A percentile compares a stretch with the other conserved stretches of the same genome.
Conservation (phyloP, 352 stramenopile genomes). For the Thraustochytrium sp. region DNA sequence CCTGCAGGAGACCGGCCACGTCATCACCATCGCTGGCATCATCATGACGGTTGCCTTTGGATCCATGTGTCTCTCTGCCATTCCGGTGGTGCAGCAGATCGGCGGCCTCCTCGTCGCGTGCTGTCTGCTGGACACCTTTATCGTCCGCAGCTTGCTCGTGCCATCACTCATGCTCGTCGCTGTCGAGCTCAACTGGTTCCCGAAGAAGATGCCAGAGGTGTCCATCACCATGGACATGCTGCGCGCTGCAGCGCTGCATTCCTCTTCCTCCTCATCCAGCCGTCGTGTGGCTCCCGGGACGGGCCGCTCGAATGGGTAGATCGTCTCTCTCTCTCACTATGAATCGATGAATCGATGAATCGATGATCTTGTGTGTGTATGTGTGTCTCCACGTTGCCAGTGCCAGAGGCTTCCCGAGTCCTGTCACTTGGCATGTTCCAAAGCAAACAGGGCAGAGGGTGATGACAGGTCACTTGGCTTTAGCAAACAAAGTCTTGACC, state of each 20-base stretch:
- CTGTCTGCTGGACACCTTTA: conserved; percentile 42
- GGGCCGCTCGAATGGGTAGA: no score
- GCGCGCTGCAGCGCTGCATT: not conserved
- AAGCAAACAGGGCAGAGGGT: no score
- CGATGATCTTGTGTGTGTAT: no score
- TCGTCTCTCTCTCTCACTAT: no score
- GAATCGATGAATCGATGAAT: no score
- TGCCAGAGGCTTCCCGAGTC: no score
- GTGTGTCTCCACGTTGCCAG: no score
- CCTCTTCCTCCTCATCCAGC: no score
- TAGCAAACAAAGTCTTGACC: conserved; percentile 1
- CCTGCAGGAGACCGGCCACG: conserved; percentile 37
- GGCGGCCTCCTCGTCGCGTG: conserved; percentile 30
- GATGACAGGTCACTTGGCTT: not conserved
- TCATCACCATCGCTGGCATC: conserved; percentile 40
- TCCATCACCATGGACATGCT: conserved; percentile 37
- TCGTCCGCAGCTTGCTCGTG: conserved; percentile 39
- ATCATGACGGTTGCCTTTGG: conserved; percentile 46
- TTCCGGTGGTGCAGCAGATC: conserved; percentile 38
- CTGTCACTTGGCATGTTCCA: no score
- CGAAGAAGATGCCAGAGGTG: conserved; percentile 37
- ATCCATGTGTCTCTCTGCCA: conserved; percentile 24
- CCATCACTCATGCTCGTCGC: conserved; percentile 35
- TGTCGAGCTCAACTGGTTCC: conserved; percentile 35
- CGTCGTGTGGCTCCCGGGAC: no score